Evolutionary conservation across 2,329 filamentous ascomycete genomes (phyloP).

Genomic region (Exophiala sp.): DNA sequence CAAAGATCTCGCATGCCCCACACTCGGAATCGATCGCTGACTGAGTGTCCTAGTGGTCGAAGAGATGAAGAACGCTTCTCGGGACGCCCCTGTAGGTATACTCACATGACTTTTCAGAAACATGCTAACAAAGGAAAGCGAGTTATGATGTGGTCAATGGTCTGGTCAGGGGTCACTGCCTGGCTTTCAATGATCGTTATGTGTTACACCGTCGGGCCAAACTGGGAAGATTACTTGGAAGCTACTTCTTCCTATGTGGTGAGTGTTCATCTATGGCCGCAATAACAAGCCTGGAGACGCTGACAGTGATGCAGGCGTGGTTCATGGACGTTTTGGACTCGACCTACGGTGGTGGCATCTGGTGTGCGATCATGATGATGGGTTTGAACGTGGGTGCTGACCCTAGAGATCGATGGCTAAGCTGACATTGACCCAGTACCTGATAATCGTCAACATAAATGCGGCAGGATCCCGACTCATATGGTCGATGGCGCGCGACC

Average conservation of each 20-base stretch:
- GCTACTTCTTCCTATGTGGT: conserved; percentile 23
- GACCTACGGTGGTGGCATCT: conserved; percentile 31
- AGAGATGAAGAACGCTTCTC: conserved; percentile 51
- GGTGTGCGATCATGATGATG: conserved; percentile 25
- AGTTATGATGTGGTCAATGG: conserved; percentile 24
- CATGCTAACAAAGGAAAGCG: conserved; percentile 33
- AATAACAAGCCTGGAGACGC: not conserved
- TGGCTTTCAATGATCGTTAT: conserved; percentile 25
- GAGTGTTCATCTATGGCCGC: not conserved
- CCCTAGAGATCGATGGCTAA: not conserved
- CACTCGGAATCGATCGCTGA: not conserved
- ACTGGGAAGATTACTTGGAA: conserved; percentile 22
- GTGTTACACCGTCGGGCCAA: conserved; percentile 22
- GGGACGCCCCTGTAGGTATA: conserved; percentile 20
- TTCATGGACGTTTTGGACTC: conserved; percentile 38
- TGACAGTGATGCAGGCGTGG: conserved; percentile 34
- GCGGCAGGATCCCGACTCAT: conserved; percentile 21
- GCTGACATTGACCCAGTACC: conserved; percentile 15
- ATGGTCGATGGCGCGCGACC: conserved; percentile 47
- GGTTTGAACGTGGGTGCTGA: conserved; percentile 19
- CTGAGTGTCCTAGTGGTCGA: conserved; percentile 14
- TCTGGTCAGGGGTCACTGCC: conserved; percentile 22
- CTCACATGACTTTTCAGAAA: conserved; percentile 38
- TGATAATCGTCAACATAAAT: conserved; percentile 25
- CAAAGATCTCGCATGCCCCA: not conserved